phyloP scores from a whole-genome alignment of 306 rosid genomes.

The Trifolium dubium region DNA sequence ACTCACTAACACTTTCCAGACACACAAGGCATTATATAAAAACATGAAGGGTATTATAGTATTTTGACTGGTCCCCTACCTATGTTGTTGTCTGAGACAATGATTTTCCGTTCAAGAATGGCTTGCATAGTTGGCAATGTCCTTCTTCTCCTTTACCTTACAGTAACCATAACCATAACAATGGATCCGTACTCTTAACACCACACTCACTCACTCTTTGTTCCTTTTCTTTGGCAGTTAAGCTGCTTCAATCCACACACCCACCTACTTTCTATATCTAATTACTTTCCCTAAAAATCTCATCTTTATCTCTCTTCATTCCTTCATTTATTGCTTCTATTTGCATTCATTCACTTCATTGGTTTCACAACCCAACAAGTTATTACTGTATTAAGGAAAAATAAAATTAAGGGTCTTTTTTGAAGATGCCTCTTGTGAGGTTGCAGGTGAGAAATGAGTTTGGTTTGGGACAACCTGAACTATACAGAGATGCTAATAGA shows the following conservation, averaged over 20 bases:
- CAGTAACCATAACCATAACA: slow-evolving; percentile 25
- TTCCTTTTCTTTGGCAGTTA: slow-evolving; percentile 65
- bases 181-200: slow-evolving; percentile 48
- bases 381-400: neutral
- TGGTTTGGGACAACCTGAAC: slow-evolving; percentile 73
- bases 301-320: slow-evolving; percentile 42
- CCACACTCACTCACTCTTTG: slow-evolving; percentile 22
- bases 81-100: slow-evolving; percentile 33
- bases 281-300: slow-evolving; percentile 32
- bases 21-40: slow-evolving; percentile 31
- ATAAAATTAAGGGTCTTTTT: neutral
- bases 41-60: slow-evolving; percentile 34
- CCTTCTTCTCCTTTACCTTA: slow-evolving; percentile 54
- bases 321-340: slow-evolving; percentile 56
- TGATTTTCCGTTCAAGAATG: slow-evolving; percentile 65
- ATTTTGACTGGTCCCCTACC: neutral
- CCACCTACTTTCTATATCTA: slow-evolving; percentile 48
- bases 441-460: slow-evolving; percentile 79
- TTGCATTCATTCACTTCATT: slow-evolving; percentile 41
- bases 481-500: slow-evolving; percentile 56
- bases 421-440: slow-evolving; percentile 82
- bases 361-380: slow-evolving; percentile 26
- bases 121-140: slow-evolving; percentile 95
- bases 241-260: slow-evolving; percentile 67
- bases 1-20: slow-evolving; percentile 12